Evolutionary conservation across 306 rosid species (phyloP).

Genomic region (Quercus bicolor): DNA sequence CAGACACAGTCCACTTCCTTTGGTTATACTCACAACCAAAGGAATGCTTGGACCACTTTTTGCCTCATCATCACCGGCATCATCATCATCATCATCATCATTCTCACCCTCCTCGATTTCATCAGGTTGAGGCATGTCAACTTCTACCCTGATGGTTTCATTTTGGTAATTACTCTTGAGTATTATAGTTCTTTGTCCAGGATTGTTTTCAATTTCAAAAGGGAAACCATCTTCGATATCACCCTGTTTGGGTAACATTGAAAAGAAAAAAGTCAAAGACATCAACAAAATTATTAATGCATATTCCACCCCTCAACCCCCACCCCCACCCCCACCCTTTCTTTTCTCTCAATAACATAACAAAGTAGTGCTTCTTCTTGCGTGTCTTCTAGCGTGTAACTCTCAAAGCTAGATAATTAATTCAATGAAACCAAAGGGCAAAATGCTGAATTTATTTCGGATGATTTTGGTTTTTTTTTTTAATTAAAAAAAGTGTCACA

Average conservation of each 20-base stretch:
- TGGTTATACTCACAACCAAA: no score
- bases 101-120: conserved; percentile 33
- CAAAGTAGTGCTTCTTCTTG: neutral
- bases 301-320: neutral
- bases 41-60: no score
- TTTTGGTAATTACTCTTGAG: conserved; percentile 56
- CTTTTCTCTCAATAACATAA: no score
- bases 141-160: conserved; percentile 68
- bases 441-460: no score
- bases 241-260: conserved; percentile 31
- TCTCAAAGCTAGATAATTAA: neutral
- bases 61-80: neutral
- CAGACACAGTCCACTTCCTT: no score
- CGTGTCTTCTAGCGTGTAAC: neutral
- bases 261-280: neutral
- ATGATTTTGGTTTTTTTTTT: no score
- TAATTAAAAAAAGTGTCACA: neutral
- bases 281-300: neutral
- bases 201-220: conserved; percentile 68
- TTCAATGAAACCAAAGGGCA: no score
- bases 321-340: neutral
- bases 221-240: conserved; percentile 48
- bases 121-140: conserved; percentile 53
- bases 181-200: conserved; percentile 71
- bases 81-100: conserved; percentile 14